Evolutionary conservation across 192 early-diverging fungal species (phyloP), one percentile per base, ranked within the genome.

Genomic region (Coemansia asiatica): DNA sequence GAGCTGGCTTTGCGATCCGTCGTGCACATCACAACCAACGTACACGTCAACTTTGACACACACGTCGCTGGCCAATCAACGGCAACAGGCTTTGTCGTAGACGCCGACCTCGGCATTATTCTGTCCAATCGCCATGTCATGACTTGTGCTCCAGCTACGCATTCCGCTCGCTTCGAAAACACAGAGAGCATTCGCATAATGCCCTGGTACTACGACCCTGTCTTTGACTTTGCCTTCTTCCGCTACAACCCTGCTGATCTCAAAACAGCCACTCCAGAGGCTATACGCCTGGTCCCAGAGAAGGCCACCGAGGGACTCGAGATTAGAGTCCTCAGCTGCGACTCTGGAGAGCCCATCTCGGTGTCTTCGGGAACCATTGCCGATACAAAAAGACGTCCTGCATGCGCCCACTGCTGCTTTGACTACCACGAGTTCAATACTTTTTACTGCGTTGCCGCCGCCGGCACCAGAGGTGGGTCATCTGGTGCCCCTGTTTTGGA

Each of bases 201-300:
- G 22, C 85, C 87, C 4, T 81, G 89, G 51, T 90, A 89, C 64
- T 83, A 87, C 46, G 89, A 90, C 58, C 89, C 89, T 6, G 76
- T 90, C 18, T 87, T 89, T 66, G 89, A 90, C 67, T 90, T 88
- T 86, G 89, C 88, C 2, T 88, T 91, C 61, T 76, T 89, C 71
- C 71, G 83, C 68, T 91, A 89, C 61, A 84, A 89, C 67, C 65
- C 88, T 0, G 67, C 82, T 18, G 77, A 85, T 56, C 88, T 91
- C 49, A 48, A 26, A 6, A 48, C 12, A 7, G 58, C 60, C 23
- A 2, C 16, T 4, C 60, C 60, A 13, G 21, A 31, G 27, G 46
- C 44, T 5, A 50, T 61, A 21, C 66, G 79, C 23, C 73, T 91
- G 29, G 81, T 81, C 26, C 88, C 89, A 1, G 83, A 87, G 49